Conservation (phyloP, 1,284 basidiomycete genomes). For the Marasmius sp. region DNA sequence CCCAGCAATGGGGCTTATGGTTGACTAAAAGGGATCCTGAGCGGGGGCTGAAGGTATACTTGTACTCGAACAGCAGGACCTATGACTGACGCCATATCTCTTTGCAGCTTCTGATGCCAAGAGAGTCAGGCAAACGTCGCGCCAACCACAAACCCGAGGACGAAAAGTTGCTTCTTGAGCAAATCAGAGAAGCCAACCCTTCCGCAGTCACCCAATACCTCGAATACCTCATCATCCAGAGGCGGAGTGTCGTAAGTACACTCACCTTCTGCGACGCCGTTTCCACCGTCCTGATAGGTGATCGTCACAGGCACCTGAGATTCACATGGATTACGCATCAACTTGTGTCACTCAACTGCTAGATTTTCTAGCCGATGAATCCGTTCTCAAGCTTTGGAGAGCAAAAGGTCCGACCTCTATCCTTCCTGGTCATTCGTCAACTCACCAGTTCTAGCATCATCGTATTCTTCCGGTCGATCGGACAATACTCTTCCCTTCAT, state of each 20-base stretch:
- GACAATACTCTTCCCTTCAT: constrained; percentile 46
- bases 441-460: constrained; percentile 39
- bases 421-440: neutral
- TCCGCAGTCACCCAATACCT: constrained; percentile 69
- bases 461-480: constrained; percentile 43
- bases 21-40: constrained; percentile 68
- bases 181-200: constrained; percentile 55
- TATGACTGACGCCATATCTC: neutral
- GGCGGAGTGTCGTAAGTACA: constrained; percentile 55
- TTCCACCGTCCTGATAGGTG: neutral
- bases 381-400: constrained; percentile 63
- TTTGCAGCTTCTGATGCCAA: constrained; percentile 55
- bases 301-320: constrained; percentile 44
- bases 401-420: constrained; percentile 57
- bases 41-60: constrained; percentile 68
- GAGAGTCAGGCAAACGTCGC: constrained; percentile 47
- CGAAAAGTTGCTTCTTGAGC: constrained; percentile 55
- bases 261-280: constrained; percentile 2
- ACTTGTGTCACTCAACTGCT: constrained; percentile 57
- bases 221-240: constrained; percentile 77
- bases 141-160: constrained; percentile 46
- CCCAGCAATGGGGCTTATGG: constrained; percentile 82
- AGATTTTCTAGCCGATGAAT: constrained; percentile 46
- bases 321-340: constrained; percentile 61
- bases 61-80: constrained; percentile 2